phyloP scores from a whole-genome alignment of 2,329 filamentous ascomycete genomes.

The Neofusicoccum laricinum region DNA sequence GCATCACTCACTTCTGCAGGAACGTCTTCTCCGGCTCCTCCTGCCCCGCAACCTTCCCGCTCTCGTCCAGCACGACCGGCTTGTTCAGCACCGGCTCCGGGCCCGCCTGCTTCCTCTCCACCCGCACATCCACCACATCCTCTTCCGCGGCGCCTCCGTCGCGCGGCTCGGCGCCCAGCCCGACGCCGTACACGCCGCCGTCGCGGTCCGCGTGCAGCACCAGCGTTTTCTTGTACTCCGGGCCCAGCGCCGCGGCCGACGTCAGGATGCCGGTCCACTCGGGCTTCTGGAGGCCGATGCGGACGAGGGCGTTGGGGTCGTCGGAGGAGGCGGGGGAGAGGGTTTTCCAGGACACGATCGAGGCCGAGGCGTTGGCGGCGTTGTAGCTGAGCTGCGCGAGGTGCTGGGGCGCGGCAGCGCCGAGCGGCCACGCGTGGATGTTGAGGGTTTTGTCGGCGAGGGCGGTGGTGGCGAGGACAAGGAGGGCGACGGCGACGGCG shows the following conservation, averaged over 20 bases:
- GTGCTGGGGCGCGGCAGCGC: constrained; percentile 24
- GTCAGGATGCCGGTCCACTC: constrained; percentile 48
- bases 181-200: constrained; percentile 45
- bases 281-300: constrained; percentile 40
- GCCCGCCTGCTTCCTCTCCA: constrained; percentile 38
- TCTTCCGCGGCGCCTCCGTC: constrained; percentile 20
- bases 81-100: constrained; percentile 48
- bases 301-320: constrained; percentile 37
- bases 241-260: constrained; percentile 41
- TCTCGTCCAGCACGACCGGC: constrained; percentile 54
- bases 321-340: constrained; percentile 29
- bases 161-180: constrained; percentile 38
- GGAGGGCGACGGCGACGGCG: constrained; percentile 27
- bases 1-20: constrained; percentile 47
- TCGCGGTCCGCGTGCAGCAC: constrained; percentile 43
- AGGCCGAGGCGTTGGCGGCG: constrained; percentile 34
- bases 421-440: constrained; percentile 36
- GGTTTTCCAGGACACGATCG: constrained; percentile 38
- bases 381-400: constrained; percentile 28
- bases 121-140: constrained; percentile 41
- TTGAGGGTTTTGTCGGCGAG: constrained; percentile 31
- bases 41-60: constrained; percentile 48
- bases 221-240: constrained; percentile 43
- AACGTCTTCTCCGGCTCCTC: constrained; percentile 50
- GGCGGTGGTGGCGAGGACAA: constrained; percentile 48